Evolutionary conservation across 257 asterid genomes (phyloP), one percentile per base, ranked within the genome.

Genomic region (Capsicum chinense): DNA sequence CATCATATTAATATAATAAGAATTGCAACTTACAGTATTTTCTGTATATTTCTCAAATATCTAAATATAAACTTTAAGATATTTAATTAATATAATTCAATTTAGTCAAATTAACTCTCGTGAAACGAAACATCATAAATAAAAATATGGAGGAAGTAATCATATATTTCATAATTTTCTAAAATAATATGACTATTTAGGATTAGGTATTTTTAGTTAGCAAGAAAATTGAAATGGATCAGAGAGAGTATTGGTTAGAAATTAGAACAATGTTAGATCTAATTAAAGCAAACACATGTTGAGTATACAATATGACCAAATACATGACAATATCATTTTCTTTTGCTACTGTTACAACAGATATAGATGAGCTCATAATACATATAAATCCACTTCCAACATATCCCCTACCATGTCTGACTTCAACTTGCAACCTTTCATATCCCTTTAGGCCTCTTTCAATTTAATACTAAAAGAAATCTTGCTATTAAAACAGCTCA

Each of bases 401-500:
- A 11, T 13, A 48, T 35, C 54, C 58, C 71, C 71, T 70, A 56
- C 70, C 76, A 69, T 66, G 79, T 82, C 84, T 42, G 52, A 71
- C 88, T 88, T 84, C 88, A 10, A 47, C 67, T 60, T 82, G 86
- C 83, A 47, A 19, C 76, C 84, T 57, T 86, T 73, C 44, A 74
- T 66, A 33, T 59, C 56, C 56, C 83, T 66, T 88, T 82, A 70
- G 67, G 70, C 85, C 48, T 44, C 79, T 56, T 52, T 79, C 85
- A 52, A 50, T 14, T 47, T 0, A 17, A 44, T 56, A 33, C 16
- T 4, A 44, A 56, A 52, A 52, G 81, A 76, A 57, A 35, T 44
- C 66, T 60, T 67, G 56, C 56, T 39, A 69, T 80, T 21, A 70
- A 89, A 88, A 86, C 85, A 86, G 89, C 88, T 94, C 97, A 93